Evolutionary conservation across 495 filamentous ascomycete species (phyloP), one percentile per base, ranked within the genome.

Genomic region (Neurospora sp.): DNA sequence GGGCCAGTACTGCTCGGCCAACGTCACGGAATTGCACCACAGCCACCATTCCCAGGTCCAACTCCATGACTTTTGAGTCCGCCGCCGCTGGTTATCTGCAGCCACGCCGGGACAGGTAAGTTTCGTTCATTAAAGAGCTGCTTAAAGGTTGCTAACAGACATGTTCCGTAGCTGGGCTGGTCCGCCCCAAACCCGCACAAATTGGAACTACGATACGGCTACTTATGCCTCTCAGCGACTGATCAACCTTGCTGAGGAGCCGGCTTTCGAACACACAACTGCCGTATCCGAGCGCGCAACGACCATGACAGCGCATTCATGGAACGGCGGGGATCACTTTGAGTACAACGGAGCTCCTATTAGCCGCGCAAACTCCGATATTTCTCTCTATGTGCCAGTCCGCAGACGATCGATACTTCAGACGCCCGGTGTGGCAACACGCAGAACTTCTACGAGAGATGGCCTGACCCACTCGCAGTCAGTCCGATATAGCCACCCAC

Each of bases 341-440:
- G 53, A 65, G 22, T 82, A 80, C 12, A 81, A 83, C 73, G 80
- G 80, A 27, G 65, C 80, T 6, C 72, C 79, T 4, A 77, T 85
- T 14, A 79, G 74, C 40, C 81, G 81, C 9, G 76, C 78, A 22
- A 82, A 78, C 72, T 85, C 84, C 9, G 84, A 86, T 14, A 9
- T 82, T 40, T 86, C 85, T 22, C 72, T 87, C 18, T 86, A 86
- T 72, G 80, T 83, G 69, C 85, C 85, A 14, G 82, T 85, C 72
- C 80, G 85, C 53, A 78, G 85, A 48, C 82, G 82, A 40, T 86
- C 84, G 27, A 71, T 85, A 7, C 82, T 85, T 35, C 82, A 79
- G 75, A 86, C 80, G 4, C 85, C 85, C 2, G 85, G 85, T 12
- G 76, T 87, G 39, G 85, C 85, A 18, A 87, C 85, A 31, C 81